A percentile compares a stretch with the other conserved stretches of the same genome.
These are phyloP conservation scores for Phytophthora tubulina DNA, from an alignment of 352 stramenopile species.

Conservation along the genomic window DNA sequence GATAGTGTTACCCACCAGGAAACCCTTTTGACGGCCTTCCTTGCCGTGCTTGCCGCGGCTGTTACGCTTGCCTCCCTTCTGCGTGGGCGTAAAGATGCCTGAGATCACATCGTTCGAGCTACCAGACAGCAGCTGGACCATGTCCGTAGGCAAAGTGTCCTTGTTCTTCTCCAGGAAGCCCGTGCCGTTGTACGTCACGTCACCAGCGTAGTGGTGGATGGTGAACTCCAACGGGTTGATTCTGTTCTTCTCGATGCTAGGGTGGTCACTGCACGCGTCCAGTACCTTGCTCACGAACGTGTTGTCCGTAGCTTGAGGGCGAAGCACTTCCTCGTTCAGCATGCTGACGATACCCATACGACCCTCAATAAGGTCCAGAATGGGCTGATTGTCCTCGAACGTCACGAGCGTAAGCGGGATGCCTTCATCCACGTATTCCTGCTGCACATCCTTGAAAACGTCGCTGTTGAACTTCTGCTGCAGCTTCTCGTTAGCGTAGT, in stretches of 20 bases:
- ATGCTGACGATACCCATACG: conserved; percentile 92
- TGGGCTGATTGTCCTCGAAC: conserved; percentile 94
- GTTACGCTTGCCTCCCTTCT: conserved; percentile 42
- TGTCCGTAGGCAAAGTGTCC: conserved; percentile 82
- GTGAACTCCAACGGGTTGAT: conserved; percentile 87
- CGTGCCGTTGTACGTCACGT: conserved; percentile 83
- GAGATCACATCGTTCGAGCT: conserved; percentile 71
- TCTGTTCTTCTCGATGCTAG: conserved; percentile 87
- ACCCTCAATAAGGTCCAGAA: conserved; percentile 91
- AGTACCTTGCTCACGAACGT: conserved; percentile 89
- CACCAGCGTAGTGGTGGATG: conserved; percentile 85
- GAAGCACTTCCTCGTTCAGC: conserved; percentile 96
- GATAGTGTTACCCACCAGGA: conserved; percentile 86
- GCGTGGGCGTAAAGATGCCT: conserved; percentile 67
- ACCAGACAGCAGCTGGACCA: conserved; percentile 77
- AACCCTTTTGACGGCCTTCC: conserved; percentile 71
- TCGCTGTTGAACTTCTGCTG: conserved; percentile 93
- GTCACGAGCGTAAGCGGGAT: conserved; percentile 87
- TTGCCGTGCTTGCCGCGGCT: conserved; percentile 58
- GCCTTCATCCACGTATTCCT: conserved; percentile 95
- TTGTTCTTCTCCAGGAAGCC: conserved; percentile 91
- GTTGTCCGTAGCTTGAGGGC: conserved; percentile 83
- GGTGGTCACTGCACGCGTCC: conserved; percentile 79
- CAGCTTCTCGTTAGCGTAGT: conserved; percentile 93
- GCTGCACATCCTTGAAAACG: conserved; percentile 96